phyloP scores from a whole-genome alignment of 495 filamentous ascomycete species.

The Aspergillus taichungensis region DNA sequence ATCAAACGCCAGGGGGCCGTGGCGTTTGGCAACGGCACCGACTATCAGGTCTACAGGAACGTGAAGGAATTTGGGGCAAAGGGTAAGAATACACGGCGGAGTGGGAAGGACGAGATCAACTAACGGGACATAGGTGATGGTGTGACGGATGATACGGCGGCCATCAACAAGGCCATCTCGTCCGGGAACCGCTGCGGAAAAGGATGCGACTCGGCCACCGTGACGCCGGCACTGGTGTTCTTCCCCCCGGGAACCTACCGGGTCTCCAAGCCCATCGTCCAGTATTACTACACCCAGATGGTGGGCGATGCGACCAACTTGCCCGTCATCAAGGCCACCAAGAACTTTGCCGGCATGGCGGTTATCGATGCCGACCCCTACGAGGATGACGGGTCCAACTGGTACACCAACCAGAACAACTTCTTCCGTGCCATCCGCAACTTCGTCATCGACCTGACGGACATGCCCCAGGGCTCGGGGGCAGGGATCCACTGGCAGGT shows the following conservation, averaged over 20 bases:
- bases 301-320: slow-evolving; percentile 61
- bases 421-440: slow-evolving; percentile 97
- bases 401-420: slow-evolving; percentile 96
- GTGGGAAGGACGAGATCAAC: slow-evolving; percentile 12
- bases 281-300: slow-evolving; percentile 75
- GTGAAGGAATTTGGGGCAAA: slow-evolving; percentile 77
- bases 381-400: slow-evolving; percentile 47
- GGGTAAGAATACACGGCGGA: slow-evolving; percentile 25
- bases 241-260: slow-evolving; percentile 74
- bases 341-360: slow-evolving; percentile 72
- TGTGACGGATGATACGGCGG: slow-evolving; percentile 71
- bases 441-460: slow-evolving; percentile 79
- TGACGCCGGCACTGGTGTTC: slow-evolving; percentile 64
- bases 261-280: slow-evolving; percentile 57
- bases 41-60: slow-evolving; percentile 77
- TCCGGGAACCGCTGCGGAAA: slow-evolving; percentile 67
- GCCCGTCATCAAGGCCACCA: slow-evolving; percentile 69
- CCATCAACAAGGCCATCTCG: slow-evolving; percentile 80
- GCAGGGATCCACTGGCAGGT: slow-evolving; percentile 97
- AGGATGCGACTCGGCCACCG: slow-evolving; percentile 76
- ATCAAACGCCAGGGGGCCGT: slow-evolving; percentile 63
- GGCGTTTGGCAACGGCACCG: slow-evolving; percentile 47
- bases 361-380: slow-evolving; percentile 91
- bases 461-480: slow-evolving; percentile 52
- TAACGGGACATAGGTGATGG: slow-evolving; percentile 54